These are phyloP conservation scores for Arbutus unedo DNA, from an alignment of 148 eudicot species.

Conservation along the genomic window DNA sequence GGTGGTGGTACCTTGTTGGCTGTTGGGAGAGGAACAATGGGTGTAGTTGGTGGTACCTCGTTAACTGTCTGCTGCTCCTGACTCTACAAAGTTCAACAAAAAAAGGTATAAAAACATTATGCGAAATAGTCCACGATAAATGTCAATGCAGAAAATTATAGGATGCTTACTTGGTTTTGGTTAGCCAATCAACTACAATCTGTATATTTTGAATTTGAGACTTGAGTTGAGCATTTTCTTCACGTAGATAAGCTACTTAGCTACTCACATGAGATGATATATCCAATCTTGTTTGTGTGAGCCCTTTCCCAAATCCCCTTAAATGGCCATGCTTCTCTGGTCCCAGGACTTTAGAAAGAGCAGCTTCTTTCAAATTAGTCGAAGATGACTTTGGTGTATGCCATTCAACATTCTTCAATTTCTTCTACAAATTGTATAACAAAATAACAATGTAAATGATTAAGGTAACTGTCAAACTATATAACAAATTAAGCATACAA, in stretches of 20 bases:
- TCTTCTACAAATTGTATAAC: not conserved
- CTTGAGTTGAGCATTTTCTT: not conserved
- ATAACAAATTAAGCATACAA: not conserved
- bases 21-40: not conserved
- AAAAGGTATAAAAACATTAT: too few species aligned
- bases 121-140: not conserved
- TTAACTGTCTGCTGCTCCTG: not conserved
- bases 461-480: not conserved
- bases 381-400: not conserved
- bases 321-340: not conserved
- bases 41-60: not conserved
- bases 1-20: too few species aligned
- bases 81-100: not conserved
- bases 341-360: not conserved
- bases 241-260: not conserved
- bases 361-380: not conserved
- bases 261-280: not conserved
- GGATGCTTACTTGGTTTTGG: not conserved
- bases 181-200: not conserved
- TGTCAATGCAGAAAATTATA: not conserved
- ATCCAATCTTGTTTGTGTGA: not conserved
- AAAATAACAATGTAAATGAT: too few species aligned
- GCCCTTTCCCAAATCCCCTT: not conserved
- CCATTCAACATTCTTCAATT: not conserved
- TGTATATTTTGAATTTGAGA: not conserved